Evolutionary conservation across 2,329 filamentous ascomycete species (phyloP), one percentile per base, ranked within the genome.

Genomic region (Penicillium verrucosum): DNA sequence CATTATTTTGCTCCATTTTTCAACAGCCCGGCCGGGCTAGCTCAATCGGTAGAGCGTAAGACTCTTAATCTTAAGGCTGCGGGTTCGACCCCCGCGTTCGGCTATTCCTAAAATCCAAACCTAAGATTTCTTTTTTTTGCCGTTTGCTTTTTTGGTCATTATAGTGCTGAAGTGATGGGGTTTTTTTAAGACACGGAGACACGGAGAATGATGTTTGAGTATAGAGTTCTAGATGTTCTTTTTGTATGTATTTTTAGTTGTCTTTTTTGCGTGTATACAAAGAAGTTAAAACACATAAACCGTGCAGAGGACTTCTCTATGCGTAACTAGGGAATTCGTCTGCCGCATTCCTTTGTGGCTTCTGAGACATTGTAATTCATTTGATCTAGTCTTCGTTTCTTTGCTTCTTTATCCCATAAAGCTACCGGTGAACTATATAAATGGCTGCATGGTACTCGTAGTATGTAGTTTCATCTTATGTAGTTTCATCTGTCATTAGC

Each of bases 21-120:
- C 42, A 46, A 56, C 54, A 55, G 51, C 37, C 34, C 48, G 56
- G 75, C 75, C 70, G 69, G 75, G 75, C 72, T 78, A 77, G 76
- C 76, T 78, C 76, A 78, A 78, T 78, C 75, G 76, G 69, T 75
- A 78, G 72, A 74, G 71, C 73, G 71, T 78, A 76, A 76, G 75
- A 75, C 74, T 78, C 74, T 78, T 80, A 77, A 73, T 72, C 73
- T 72, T 72, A 75, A 74, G 73, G 73, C 65, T 74, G 73, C 70
- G 73, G 71, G 72, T 74, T 75, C 72, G 68, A 75, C 66, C 73
- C 72, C 72, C 73, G 69, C 71, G 70, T 75, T 73, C 65, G 73
- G 72, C 72, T 74, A 59, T 65, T 64, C 60, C 60, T 64, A 61
- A 30, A 48, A 51, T 45, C 16, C 9, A 36, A 44, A 25, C 38